These are phyloP conservation scores for Sporothrix brunneoviolacea DNA, from an alignment of 2,329 filamentous ascomycete genomes.

Conservation along the genomic window DNA sequence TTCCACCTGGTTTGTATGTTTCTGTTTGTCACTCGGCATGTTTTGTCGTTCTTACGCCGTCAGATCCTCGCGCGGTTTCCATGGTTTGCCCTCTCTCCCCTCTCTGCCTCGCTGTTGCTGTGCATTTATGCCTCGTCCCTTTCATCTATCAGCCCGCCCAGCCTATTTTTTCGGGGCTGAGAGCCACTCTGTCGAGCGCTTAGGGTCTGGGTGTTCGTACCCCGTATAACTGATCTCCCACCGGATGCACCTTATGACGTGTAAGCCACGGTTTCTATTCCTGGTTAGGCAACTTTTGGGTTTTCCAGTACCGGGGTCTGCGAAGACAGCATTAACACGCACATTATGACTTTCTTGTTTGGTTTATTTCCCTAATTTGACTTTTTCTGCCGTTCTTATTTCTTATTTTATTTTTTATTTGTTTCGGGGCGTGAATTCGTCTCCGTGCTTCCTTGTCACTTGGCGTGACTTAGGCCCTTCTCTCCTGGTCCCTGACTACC, in stretches of 20 bases:
- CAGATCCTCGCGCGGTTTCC: constrained; percentile 1
- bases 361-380: too few species aligned
- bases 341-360: too few species aligned
- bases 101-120: neutral
- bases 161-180: neutral
- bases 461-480: too few species aligned
- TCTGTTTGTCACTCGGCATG: neutral
- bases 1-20: too few species aligned
- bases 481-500: too few species aligned
- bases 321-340: too few species aligned
- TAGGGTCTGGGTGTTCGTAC: neutral
- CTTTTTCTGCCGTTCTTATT: too few species aligned
- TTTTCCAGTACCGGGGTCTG: too few species aligned
- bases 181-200: neutral
- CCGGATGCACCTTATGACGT: constrained; percentile 5
- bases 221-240: neutral
- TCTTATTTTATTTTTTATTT: too few species aligned
- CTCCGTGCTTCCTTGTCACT: too few species aligned
- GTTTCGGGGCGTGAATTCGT: too few species aligned
- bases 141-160: neutral
- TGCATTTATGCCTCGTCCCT: neutral
- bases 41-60: neutral
- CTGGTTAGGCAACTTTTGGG: neutral
- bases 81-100: neutral
- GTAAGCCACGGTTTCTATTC: constrained; percentile 1